phyloP scores from a whole-genome alignment of 179 eudicot genomes.

The Silene vulgaris region DNA sequence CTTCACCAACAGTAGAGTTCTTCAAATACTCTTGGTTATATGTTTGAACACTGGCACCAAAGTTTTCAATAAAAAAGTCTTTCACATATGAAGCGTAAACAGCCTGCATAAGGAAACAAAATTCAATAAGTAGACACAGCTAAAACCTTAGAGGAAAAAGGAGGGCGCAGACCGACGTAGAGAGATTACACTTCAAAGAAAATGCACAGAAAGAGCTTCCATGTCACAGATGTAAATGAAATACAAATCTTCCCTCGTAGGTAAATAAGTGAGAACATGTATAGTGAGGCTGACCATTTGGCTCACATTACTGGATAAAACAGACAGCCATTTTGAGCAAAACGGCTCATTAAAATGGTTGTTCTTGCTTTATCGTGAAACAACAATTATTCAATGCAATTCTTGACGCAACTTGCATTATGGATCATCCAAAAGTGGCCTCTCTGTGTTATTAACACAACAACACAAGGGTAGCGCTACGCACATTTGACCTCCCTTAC shows the following conservation, averaged over 20 bases:
- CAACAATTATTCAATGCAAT: not conserved
- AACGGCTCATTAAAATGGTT: not conserved
- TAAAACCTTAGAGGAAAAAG: not conserved
- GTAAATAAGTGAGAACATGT: not conserved
- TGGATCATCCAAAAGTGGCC: not conserved
- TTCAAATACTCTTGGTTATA: constrained; percentile 67
- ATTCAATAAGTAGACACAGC: not conserved
- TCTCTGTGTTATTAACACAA: no score
- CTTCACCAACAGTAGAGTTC: constrained; percentile 39
- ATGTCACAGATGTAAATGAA: not conserved
- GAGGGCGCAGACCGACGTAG: not conserved
- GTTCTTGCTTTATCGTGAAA: not conserved
- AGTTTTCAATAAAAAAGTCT: constrained; percentile 45
- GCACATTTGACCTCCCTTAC: no score
- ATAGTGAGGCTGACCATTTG: not conserved
- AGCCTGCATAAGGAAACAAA: constrained; percentile 39
- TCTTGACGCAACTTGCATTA: not conserved
- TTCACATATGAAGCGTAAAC: constrained; percentile 80
- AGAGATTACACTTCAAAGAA: not conserved
- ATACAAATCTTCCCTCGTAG: not conserved
- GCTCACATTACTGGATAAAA: not conserved
- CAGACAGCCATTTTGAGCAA: not conserved
- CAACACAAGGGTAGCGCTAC: no score
- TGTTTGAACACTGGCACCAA: constrained; percentile 53
- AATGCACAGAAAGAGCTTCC: not conserved